These are phyloP conservation scores for Moesziomyces antarcticus DNA, from an alignment of 1,284 basidiomycete species.

Conservation along the genomic window DNA sequence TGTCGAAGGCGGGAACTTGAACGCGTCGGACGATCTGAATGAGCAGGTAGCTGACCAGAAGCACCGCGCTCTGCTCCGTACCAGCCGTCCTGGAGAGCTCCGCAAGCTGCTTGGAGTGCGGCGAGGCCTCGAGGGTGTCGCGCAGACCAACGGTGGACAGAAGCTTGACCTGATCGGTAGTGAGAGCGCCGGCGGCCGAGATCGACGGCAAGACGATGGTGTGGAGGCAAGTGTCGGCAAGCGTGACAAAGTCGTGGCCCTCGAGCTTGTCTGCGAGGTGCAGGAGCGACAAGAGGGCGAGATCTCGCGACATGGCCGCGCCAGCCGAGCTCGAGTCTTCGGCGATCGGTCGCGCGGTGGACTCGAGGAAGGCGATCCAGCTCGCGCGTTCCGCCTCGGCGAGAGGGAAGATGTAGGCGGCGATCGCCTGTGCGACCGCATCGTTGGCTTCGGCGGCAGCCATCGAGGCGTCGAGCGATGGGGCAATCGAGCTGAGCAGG, in stretches of 20 bases:
- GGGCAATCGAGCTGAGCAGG: constrained; percentile 10
- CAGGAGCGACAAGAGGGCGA: constrained; percentile 32
- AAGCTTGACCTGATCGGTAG: constrained; percentile 18
- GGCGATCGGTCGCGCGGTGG: constrained; percentile 5
- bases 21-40: constrained; percentile 33
- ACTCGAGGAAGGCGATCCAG: constrained; percentile 28
- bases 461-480: constrained; percentile 5
- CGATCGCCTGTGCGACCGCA: constrained; percentile 15
- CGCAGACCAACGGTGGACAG: constrained; percentile 10
- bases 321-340: constrained; percentile 2
- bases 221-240: constrained; percentile 15
- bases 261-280: constrained; percentile 18
- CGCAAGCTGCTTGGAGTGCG: constrained; percentile 22
- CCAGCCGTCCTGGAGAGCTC: constrained; percentile 18
- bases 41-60: constrained; percentile 25
- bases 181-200: constrained; percentile 6
- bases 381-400: constrained; percentile 4
- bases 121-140: constrained; percentile 19
- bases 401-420: constrained; percentile 7
- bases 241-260: constrained; percentile 13
- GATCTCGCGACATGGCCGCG: constrained; percentile 23
- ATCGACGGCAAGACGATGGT: constrained; percentile 22
- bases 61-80: constrained; percentile 25
- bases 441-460: constrained; percentile 23
- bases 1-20: constrained; percentile 24